phyloP scores from a whole-genome alignment of 225 moss, liverwort and hornwort genomes.

The Bryum argenteum region DNA sequence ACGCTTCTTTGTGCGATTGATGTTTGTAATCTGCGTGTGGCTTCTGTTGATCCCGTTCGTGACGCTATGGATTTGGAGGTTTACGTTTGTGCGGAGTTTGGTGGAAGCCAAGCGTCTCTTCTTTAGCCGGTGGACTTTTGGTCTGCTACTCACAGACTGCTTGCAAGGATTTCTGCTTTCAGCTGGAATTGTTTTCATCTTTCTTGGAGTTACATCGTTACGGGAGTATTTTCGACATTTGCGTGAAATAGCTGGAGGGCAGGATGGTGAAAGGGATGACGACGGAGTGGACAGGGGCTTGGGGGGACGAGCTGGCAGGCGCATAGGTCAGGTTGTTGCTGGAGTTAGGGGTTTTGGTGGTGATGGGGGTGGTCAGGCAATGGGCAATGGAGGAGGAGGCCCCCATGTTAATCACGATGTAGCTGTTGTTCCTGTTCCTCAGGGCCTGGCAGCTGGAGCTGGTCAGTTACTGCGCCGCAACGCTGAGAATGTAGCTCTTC shows the following conservation, averaged over 20 bases:
- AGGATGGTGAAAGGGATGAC: conserved; percentile 61
- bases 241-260: conserved; percentile 77
- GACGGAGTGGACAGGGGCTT: conserved; percentile 73
- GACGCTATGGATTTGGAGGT: conserved; percentile 99
- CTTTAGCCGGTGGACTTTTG: conserved; percentile 79
- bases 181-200: conserved; percentile 98
- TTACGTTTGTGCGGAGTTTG: conserved; percentile 94
- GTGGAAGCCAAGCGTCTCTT: conserved; percentile 89
- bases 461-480: conserved; percentile 92
- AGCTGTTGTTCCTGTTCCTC: conserved; percentile 53
- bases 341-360: conserved; percentile 58
- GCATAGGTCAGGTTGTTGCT: conserved; percentile 52
- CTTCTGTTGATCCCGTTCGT: conserved; percentile 90
- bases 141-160: conserved; percentile 91
- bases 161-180: conserved; percentile 94
- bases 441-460: conserved; percentile 92
- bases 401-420: conserved; percentile 51
- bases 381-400: conserved; percentile 25
- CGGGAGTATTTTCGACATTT: conserved; percentile 96
- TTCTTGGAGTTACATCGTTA: conserved; percentile 96
- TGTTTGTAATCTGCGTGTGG: conserved; percentile 93
- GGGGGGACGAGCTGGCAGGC: conserved; percentile 81
- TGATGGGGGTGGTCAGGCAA: conserved; percentile 64
- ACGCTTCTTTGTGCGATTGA: conserved; percentile 75
- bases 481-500: conserved; percentile 96